phyloP scores from a whole-genome alignment of 768 basidiomycete species.

The Pleurotus cornucopiae region DNA sequence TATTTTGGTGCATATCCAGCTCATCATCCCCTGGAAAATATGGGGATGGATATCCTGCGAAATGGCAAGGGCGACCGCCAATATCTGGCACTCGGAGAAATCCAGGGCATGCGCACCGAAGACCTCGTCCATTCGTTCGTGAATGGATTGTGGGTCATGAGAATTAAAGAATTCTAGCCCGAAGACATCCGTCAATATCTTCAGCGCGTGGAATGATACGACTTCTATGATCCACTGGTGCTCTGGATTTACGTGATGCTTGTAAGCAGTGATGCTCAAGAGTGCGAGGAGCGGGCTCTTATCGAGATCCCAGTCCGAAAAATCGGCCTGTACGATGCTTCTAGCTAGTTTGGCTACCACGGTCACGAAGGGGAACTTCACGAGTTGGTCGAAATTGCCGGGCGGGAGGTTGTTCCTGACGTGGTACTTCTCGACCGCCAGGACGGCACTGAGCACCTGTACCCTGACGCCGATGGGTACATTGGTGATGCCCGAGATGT shows the following conservation, averaged over 20 bases:
- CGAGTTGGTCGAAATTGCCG: neutral
- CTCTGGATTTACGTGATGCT: neutral
- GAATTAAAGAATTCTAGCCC: neutral
- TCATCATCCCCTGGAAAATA: neutral
- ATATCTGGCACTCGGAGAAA: slow-evolving; percentile 2
- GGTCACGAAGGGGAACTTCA: neutral
- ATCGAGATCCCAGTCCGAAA: neutral
- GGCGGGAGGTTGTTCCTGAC: neutral
- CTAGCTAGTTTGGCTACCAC: neutral
- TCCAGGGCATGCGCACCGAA: neutral
- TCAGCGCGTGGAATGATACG: neutral
- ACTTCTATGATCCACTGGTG: slow-evolving; percentile 2
- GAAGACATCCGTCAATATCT: slow-evolving; percentile 1
- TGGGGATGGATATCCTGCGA: slow-evolving; percentile 3
- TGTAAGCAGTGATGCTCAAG: neutral
- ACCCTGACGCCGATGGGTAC: neutral
- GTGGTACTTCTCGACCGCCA: slow-evolving; percentile 1
- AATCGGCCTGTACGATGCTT: neutral
- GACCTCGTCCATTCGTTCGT: neutral
- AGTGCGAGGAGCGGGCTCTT: neutral
- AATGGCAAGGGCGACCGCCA: neutral
- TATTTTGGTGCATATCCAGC: neutral
- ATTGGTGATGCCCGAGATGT: neutral
- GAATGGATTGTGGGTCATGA: neutral
- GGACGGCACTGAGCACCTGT: slow-evolving; percentile 1